Percentiles rank a stretch among this genome's conserved stretches.
These are phyloP conservation scores for Corynespora cassiicola DNA, from an alignment of 2,329 filamentous ascomycete genomes.

Conservation along the genomic window DNA sequence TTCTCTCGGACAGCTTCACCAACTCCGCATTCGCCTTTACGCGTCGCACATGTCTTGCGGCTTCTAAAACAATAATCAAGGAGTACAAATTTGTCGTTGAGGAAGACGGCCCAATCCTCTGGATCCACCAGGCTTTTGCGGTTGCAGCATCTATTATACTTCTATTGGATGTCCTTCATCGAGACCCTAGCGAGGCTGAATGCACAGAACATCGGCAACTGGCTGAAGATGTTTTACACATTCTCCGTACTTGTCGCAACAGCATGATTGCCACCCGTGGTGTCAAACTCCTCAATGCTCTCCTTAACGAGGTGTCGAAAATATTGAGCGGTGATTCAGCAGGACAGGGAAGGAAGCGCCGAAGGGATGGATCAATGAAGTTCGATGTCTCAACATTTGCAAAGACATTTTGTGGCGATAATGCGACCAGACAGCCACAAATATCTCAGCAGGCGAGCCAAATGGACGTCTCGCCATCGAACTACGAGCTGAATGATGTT, in stretches of 20 bases:
- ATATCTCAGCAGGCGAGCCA: too few species aligned
- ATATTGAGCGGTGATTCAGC: too few species aligned
- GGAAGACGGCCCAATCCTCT: conserved; percentile 44
- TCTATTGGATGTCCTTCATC: conserved; percentile 45
- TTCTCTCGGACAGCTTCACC: conserved; percentile 42
- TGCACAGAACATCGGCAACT: conserved; percentile 31
- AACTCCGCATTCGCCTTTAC: conserved; percentile 46
- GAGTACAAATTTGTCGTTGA: conserved; percentile 38
- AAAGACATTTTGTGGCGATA: conserved; percentile 4
- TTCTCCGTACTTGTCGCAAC: conserved; percentile 23
- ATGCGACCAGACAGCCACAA: too few species aligned
- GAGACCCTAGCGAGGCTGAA: conserved; percentile 11
- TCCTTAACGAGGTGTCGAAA: conserved; percentile 19
- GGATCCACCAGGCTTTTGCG: conserved; percentile 49
- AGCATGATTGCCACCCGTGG: conserved; percentile 42
- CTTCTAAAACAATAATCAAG: conserved; percentile 46
- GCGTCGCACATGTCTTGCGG: conserved; percentile 45
- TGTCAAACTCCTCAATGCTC: conserved; percentile 29
- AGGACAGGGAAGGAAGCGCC: neutral
- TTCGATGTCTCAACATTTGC: conserved; percentile 3
- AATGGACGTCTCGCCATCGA: too few species aligned
- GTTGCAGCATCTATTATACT: conserved; percentile 46
- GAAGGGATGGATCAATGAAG: neutral
- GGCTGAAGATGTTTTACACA: conserved; percentile 28
- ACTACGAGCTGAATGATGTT: too few species aligned